Conservation (phyloP, 2,329 filamentous ascomycete genomes). For the Apiospora arundinis region DNA sequence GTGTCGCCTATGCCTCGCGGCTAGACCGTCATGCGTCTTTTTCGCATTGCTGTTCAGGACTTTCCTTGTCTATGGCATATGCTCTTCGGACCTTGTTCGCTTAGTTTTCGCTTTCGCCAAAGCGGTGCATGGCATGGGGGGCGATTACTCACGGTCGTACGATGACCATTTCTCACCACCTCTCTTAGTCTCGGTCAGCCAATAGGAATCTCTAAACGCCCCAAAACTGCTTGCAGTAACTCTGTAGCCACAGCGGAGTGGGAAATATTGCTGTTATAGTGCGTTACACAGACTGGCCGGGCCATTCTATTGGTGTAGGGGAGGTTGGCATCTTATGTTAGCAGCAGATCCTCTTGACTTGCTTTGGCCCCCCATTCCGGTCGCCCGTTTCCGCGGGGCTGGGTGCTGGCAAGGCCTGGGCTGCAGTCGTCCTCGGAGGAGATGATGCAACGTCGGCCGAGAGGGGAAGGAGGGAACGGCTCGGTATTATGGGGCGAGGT, state of each 20-base stretch:
- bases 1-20: neutral
- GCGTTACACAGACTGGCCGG: neutral
- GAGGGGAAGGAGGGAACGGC: neutral
- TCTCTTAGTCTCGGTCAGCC: neutral
- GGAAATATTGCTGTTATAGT: neutral
- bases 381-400: neutral
- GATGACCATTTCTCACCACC: neutral
- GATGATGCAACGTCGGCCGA: neutral
- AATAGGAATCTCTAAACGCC: neutral
- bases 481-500: conserved; percentile 3
- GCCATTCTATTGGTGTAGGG: neutral
- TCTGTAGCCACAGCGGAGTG: neutral
- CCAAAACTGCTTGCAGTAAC: neutral
- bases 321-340: neutral
- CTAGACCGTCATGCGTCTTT: too few species aligned
- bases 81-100: neutral
- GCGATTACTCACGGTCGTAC: neutral
- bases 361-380: neutral
- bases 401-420: too few species aligned
- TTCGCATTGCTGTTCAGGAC: too few species aligned
- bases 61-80: too few species aligned
- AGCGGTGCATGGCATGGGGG: neutral
- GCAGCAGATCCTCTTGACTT: neutral
- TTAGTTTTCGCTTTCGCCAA: neutral
- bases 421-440: neutral